Conservation (phyloP, 805 yeast genomes). For the Priceomyces carsonii region DNA sequence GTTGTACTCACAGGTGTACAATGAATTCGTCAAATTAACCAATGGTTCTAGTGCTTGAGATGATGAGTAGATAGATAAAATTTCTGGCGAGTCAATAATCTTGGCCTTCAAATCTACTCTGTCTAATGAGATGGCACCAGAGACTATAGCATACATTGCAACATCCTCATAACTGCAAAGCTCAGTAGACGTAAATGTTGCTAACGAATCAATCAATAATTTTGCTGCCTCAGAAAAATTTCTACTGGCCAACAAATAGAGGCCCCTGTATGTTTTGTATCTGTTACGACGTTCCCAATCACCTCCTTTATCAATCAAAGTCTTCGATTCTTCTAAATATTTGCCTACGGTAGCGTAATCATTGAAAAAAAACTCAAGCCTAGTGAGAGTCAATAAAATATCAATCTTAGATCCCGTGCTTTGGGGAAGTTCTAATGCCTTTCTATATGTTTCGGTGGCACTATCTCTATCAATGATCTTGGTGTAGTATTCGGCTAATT, state of each 20-base stretch:
- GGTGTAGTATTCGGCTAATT: slow-evolving; percentile 87
- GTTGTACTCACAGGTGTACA: slow-evolving; percentile 86
- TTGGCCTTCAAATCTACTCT: slow-evolving; percentile 83
- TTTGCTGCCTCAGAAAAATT: slow-evolving; percentile 84
- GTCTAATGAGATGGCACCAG: slow-evolving; percentile 82
- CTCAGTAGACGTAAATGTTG: slow-evolving; percentile 94
- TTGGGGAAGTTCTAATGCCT: slow-evolving; percentile 77
- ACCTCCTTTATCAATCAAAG: slow-evolving; percentile 91
- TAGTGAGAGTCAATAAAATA: slow-evolving; percentile 72
- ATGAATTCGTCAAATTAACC: slow-evolving; percentile 76
- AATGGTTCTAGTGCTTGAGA: slow-evolving; percentile 76
- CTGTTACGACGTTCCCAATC: slow-evolving; percentile 99
- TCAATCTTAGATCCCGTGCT: slow-evolving; percentile 92
- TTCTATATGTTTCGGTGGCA: slow-evolving; percentile 65
- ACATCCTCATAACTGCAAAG: slow-evolving; percentile 85
- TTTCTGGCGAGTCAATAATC: slow-evolving; percentile 92
- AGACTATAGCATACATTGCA: slow-evolving; percentile 81
- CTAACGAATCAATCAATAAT: slow-evolving; percentile 83
- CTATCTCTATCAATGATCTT: slow-evolving; percentile 77
- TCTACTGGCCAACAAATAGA: slow-evolving; percentile 80
- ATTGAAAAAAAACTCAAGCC: slow-evolving; percentile 87
- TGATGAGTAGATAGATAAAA: slow-evolving; percentile 74
- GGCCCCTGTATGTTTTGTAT: slow-evolving; percentile 87
- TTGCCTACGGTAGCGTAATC: slow-evolving; percentile 70
- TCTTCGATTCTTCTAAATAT: slow-evolving; percentile 70